Base-by-base conservation (phyloP, 495 filamentous ascomycete species). In the Wilcoxina mikolae region DNA sequence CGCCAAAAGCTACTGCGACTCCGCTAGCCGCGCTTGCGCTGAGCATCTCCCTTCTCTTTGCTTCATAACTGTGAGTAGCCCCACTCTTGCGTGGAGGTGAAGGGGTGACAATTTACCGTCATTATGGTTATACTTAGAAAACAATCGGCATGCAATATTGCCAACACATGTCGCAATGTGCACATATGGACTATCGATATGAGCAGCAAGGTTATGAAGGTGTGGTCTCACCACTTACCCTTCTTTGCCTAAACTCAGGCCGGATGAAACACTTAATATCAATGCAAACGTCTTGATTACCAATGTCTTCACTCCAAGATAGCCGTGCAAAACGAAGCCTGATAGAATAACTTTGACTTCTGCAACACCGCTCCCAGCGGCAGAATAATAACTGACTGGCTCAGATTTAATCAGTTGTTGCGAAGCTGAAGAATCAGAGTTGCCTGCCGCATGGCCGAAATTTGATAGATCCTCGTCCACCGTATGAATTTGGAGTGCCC, bases 321-420 rank as follows among this genome's bases (percentile, higher is more conserved):
- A 98, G 0, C 91, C 64, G 72, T 98, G 91, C 26, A 98, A 74
- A 49, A 98, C 89, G 68, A 95, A 98, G 26, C 91, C 91, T 67
- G 90, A 95, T 28, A 95, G 78, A 60, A 98, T 95, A 56, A 98
- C 91, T 53, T 91, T 90, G 35, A 98, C 90, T 69, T 98, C 91
- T 18, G 91, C 91, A 20, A 98, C 91, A 58, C 91, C 91, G 70
- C 87, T 94, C 27, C 91, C 91, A 51, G 91, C 90, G 54, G 90
- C 91, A 12, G 91, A 88, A 65, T 95, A 98, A 67, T 94, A 98
- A 29, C 87, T 74, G 78, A 90, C 91, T 12, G 87, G 84, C 15
- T 84, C 76, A 1, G 64, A 56, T n/a, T 33, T 31, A n/a, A 33
- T 27, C 18, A 48, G 53, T 22, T 61, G 58, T 38, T 50, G 64